A percentile compares a stretch with the other conserved stretches of the same genome.
Conservation (phyloP, 2,329 filamentous ascomycete genomes). For the Ampelomyces quisqualis region DNA sequence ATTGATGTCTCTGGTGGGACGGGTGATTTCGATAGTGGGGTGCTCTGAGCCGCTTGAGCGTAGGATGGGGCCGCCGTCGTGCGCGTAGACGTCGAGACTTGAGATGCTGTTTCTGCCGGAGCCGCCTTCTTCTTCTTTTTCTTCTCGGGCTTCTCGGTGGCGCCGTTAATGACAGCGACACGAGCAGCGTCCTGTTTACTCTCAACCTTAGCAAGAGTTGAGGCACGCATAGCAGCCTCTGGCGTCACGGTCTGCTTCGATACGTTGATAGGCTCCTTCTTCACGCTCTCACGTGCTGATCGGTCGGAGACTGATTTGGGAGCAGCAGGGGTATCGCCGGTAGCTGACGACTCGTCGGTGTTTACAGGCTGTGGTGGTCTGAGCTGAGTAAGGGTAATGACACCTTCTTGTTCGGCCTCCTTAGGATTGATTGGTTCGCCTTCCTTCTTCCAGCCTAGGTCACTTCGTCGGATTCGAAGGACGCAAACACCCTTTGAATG, state of each 20-base stretch:
- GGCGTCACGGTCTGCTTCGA: slow-evolving; percentile 40
- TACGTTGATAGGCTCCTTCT: slow-evolving; percentile 38
- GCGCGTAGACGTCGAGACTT: slow-evolving; percentile 38
- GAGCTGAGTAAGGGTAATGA: slow-evolving; percentile 74
- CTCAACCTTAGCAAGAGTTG: slow-evolving; percentile 46
- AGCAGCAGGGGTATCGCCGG: slow-evolving; percentile 37
- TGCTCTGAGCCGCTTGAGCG: slow-evolving; percentile 43
- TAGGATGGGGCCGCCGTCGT: slow-evolving; percentile 43
- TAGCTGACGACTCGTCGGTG: slow-evolving; percentile 43
- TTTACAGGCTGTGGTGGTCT: slow-evolving; percentile 33
- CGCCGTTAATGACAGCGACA: slow-evolving; percentile 45
- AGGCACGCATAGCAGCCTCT: slow-evolving; percentile 44
- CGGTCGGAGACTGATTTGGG: slow-evolving; percentile 40
- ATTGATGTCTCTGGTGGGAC: slow-evolving; percentile 20
- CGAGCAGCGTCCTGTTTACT: slow-evolving; percentile 46
- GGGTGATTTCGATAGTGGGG: slow-evolving; percentile 34
- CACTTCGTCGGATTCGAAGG: slow-evolving; percentile 78
- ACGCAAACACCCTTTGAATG: slow-evolving; percentile 97
- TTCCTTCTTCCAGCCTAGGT: slow-evolving; percentile 88
- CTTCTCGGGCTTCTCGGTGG: slow-evolving; percentile 46
- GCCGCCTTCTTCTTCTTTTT: slow-evolving; percentile 69
- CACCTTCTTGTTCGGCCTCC: slow-evolving; percentile 71
- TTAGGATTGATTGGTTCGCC: slow-evolving; percentile 81
- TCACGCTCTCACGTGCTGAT: slow-evolving; percentile 39
- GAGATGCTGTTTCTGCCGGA: slow-evolving; percentile 50